Conservation (phyloP, 106 monocot genomes). For the Allium sativum region DNA sequence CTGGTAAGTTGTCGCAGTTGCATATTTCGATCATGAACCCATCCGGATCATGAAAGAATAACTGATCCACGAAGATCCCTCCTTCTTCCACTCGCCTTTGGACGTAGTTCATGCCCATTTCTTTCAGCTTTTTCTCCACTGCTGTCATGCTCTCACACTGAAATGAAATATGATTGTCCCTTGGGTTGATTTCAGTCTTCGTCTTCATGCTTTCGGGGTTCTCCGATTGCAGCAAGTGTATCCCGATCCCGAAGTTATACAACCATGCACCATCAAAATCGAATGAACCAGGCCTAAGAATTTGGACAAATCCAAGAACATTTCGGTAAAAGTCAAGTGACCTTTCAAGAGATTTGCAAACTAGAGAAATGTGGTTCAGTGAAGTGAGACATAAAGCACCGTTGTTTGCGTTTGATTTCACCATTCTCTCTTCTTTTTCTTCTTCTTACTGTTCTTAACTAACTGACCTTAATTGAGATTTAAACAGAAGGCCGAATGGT, state of each 20-base stretch:
- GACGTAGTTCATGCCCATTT: slow-evolving; percentile 43
- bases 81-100: slow-evolving; percentile 40
- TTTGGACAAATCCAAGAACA: slow-evolving; percentile 73
- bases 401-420: no score
- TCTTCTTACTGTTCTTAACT: no score
- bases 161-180: slow-evolving; percentile 67
- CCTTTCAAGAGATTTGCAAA: slow-evolving; percentile 56
- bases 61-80: slow-evolving; percentile 42
- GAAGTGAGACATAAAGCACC: slow-evolving; percentile 43
- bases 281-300: slow-evolving; percentile 74
- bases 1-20: slow-evolving; percentile 47
- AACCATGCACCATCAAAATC: slow-evolving; percentile 88
- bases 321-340: slow-evolving; percentile 75
- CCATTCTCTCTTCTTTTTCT: no score
- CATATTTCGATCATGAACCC: slow-evolving; percentile 67
- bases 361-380: slow-evolving; percentile 72
- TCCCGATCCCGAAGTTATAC: slow-evolving; percentile 85
- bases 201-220: slow-evolving; percentile 25
- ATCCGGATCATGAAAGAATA: slow-evolving; percentile 69
- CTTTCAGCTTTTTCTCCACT: slow-evolving; percentile 26
- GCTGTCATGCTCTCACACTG: slow-evolving; percentile 37
- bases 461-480: no score
- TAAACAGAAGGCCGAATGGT: no score
- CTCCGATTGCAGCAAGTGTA: slow-evolving; percentile 69
- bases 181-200: slow-evolving; percentile 65